Base-by-base conservation (phyloP, 1,284 basidiomycete genomes). In the Termitomyces sp. region DNA sequence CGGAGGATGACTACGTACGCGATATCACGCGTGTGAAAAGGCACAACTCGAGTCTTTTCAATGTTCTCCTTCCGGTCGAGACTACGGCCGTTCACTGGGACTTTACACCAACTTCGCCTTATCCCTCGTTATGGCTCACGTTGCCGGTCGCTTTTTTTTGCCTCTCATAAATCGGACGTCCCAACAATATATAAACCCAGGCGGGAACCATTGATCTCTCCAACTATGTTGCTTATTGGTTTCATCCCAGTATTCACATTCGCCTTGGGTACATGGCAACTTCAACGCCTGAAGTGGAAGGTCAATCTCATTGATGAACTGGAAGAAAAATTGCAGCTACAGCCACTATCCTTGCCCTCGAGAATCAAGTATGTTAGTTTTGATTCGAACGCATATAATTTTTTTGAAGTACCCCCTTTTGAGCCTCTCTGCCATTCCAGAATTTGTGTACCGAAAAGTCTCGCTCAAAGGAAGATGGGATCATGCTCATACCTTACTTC, bases 241-340 rank as follows among this genome's bases (percentile, higher is more conserved):
- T 78, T 90, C 60, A 90, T 97, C 55, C 96, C 96, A 0, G 72
- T 98, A 57, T 84, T 97, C 62, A 93, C 93, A 0, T 93, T 95
- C 60, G 88, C 79, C n/a, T 76, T 99, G 54, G 96, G 96, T 18
- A 85, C 87, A 33, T 99, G 96, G 97, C 96, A 99, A 66, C 72
- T 91, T 34, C 80, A 92, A 62, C 81, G 97, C 38, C 78, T 99
- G 40, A 83, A 92, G 66, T 99, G 97, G 97, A 99, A 99, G 71
- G 76, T 97, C 30, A 81, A 83, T 48, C 77, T 99, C 55, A 97
- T 99, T 59, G 92, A 97, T 59, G 93, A 98, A 65, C 77, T 99
- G 40, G 91, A 97, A 65, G 85, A 91, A 68, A 97, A 98, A 72
- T 74, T 98, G 26, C 79, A 87, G 56, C 79, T 88, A 28, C 81